Evolutionary conservation across 1,284 basidiomycete genomes (phyloP).

Genomic region (Austroboletus novae-zelandiae): DNA sequence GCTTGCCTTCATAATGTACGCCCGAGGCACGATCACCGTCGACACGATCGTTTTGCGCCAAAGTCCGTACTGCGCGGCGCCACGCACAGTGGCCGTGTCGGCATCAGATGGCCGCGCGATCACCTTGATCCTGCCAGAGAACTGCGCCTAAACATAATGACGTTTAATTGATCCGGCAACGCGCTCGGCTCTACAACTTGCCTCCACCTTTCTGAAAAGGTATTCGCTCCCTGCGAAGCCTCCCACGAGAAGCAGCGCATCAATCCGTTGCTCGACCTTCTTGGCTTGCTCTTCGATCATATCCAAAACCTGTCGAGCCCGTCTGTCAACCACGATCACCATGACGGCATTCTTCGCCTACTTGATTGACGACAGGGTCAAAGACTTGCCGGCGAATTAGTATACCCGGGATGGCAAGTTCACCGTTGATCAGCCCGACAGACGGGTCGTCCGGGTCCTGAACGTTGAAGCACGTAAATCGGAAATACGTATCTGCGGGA

Average conservation of each 20-base stretch:
- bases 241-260: slow-evolving; percentile 80
- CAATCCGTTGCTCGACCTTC: slow-evolving; percentile 61
- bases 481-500: slow-evolving; percentile 67
- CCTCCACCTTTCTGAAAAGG: slow-evolving; percentile 71
- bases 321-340: slow-evolving; percentile 13
- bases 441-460: slow-evolving; percentile 72
- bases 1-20: slow-evolving; percentile 78
- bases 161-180: slow-evolving; percentile 11
- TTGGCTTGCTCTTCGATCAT: slow-evolving; percentile 73
- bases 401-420: slow-evolving; percentile 75
- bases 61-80: slow-evolving; percentile 81
- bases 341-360: slow-evolving; percentile 31
- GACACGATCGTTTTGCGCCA: slow-evolving; percentile 70
- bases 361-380: slow-evolving; percentile 76
- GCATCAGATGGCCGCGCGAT: slow-evolving; percentile 78
- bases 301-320: slow-evolving; percentile 54
- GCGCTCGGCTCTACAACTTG: slow-evolving; percentile 31
- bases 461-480: slow-evolving; percentile 80
- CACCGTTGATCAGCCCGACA: slow-evolving; percentile 74
- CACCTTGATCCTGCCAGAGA: slow-evolving; percentile 60
- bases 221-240: slow-evolving; percentile 84
- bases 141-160: slow-evolving; percentile 48
- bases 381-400: slow-evolving; percentile 74
- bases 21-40: slow-evolving; percentile 72
- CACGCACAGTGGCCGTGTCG: slow-evolving; percentile 79